Evolutionary conservation across 495 filamentous ascomycete genomes (phyloP), one percentile per base, ranked within the genome.

Genomic region (Cudoniella acicularis): DNA sequence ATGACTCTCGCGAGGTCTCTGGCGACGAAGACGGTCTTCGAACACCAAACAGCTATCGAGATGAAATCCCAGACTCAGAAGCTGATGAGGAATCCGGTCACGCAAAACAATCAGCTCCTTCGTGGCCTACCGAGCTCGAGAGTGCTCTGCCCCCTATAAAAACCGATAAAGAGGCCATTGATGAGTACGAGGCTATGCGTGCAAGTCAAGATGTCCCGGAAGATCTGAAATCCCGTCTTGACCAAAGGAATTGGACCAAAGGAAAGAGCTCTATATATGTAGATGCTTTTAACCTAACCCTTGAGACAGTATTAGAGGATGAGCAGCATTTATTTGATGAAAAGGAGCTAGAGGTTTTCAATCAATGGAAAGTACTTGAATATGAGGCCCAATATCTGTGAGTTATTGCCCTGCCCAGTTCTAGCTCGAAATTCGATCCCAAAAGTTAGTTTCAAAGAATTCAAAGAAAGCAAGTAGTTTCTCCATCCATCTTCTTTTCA

Each of bases 251-350:
- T 30, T 80, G 80, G 81, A 72, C 74, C 2, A 72, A 65, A 45
- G 79, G 78, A 6, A 77, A 74, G 46, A 96, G 86, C 64, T 98
- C 94, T 3, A 92, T 98, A 54, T 98, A 98, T 64, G 91, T 97
- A 16, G 93, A 98, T 72, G 94, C 93, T 18, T 98, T 98, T 79
- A 96, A 96, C 70, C 75, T 97, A 16, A 91, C 92, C 17, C 77
- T 98, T 45, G 86, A 92, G 59, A 98, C 91, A 1, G 93, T 98
- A 20, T 75, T 98, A 3, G 86, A 88, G 49, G 92, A 97, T 48
- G 94, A 98, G 68, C 79, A 83, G 1, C 91, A 96, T 69, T 75
- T 98, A 11, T 98, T 98, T 68, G 80, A 90, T 64, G 83, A 84
- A 62, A 84, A 84, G 16, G 94, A 98, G 70, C 83, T 82, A 70